Base-by-base conservation (phyloP, 1,139 yeast species). In the Geotrichum fermentans region DNA sequence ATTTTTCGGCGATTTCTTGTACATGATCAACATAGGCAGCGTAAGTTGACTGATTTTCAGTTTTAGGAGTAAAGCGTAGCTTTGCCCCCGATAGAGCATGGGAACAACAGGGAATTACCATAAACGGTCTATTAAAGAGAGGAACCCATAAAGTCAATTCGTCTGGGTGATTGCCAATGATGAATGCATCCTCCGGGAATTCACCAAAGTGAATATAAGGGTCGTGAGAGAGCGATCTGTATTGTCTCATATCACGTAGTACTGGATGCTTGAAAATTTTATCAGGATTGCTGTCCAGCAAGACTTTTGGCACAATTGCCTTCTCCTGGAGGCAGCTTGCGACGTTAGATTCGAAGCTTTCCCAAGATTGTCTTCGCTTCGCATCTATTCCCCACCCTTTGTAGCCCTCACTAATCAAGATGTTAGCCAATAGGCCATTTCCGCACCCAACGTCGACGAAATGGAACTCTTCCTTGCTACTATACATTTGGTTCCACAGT, bases 61-160 rank as follows among this genome's bases (percentile, higher is more conserved):
- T 58, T 4, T 61, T 55, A 13, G 83, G 71, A 2, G 80, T 69
- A 59, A 77, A 90, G 57, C 97, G 71, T 6, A 75, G 72, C 57
- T 80, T 81, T 20, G 80, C 80, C 2, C 97, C 98, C 11, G 82
- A 77, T 36, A 90, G 73, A 1, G 86, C 79, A 65, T 92, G 96
- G 0, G 97, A 88, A 64, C 98, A 92, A 64, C 98, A 92, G 2
- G 98, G 97, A 37, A 92, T 86, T 6, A 89, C 96, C 70, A 90
- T 73, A 62, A 88, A 92, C 2, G 97, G 96, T 56, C 74, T 79
- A 0, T 90, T 94, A 16, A 92, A 69, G 11, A 92, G 68, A 1
- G 98, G 98, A 26, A 90, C 81, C 97, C 97, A 92, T 56, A 96
- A 85, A 0, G 97, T 90, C 52, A 92, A 73, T 63, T 92, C 97